These are phyloP conservation scores for Pseudogymnoascus pannorum DNA, from an alignment of 2,329 filamentous ascomycete genomes.

Conservation along the genomic window DNA sequence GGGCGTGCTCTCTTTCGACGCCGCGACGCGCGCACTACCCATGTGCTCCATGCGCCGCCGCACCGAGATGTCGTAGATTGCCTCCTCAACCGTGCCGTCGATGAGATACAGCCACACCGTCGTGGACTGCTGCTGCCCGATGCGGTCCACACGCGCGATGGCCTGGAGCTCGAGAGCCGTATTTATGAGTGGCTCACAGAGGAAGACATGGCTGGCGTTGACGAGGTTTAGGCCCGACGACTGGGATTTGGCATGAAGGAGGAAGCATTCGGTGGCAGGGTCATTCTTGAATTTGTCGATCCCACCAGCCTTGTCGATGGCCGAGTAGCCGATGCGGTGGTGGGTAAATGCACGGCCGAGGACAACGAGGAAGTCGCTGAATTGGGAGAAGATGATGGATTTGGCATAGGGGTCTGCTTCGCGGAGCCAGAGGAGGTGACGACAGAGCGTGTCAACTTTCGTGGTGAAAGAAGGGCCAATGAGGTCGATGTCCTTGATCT, in stretches of 20 bases:
- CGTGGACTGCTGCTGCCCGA: slow-evolving; percentile 80
- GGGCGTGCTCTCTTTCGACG: slow-evolving; percentile 35
- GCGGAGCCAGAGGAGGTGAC: slow-evolving; percentile 81
- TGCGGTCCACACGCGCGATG: slow-evolving; percentile 89
- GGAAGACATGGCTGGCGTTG: slow-evolving; percentile 87
- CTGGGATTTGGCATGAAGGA: slow-evolving; percentile 83
- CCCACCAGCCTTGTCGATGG: slow-evolving; percentile 61
- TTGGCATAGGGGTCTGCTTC: slow-evolving; percentile 80
- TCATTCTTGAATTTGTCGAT: slow-evolving; percentile 72
- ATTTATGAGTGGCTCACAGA: slow-evolving; percentile 90
- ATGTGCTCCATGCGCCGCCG: slow-evolving; percentile 73
- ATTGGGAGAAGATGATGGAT: slow-evolving; percentile 91
- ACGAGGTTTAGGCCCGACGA: slow-evolving; percentile 85
- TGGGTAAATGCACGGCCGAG: slow-evolving; percentile 61
- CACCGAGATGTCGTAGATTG: slow-evolving; percentile 83
- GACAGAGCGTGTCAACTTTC: slow-evolving; percentile 77
- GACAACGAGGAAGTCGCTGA: slow-evolving; percentile 70
- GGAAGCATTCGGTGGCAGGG: slow-evolving; percentile 67
- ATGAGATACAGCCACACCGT: slow-evolving; percentile 95
- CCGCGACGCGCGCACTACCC: slow-evolving; percentile 33
- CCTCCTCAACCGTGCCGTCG: slow-evolving; percentile 84
- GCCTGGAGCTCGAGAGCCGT: slow-evolving; percentile 91
- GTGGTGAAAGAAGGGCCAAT: slow-evolving; percentile 70
- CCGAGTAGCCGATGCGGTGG: slow-evolving; percentile 66
- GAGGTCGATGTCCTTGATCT: slow-evolving; percentile 78